A percentile compares a stretch with the other conserved stretches of the same genome.
Conservation (phyloP, 805 yeast species). For the Yarrowia sp. region DNA sequence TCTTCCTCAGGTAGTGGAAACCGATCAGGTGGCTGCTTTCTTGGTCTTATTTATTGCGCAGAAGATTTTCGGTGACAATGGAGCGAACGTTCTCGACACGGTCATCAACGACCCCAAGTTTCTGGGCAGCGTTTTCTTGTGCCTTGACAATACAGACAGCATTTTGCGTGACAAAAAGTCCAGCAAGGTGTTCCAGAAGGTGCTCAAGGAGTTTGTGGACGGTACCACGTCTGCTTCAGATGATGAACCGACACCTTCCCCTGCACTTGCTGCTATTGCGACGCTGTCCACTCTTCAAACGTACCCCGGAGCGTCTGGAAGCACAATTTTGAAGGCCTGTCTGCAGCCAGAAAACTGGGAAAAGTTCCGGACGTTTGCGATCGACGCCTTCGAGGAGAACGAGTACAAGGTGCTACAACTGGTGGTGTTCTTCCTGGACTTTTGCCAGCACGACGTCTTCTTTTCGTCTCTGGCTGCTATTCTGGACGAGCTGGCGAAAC, state of each 20-base stretch:
- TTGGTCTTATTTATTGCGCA: conserved; percentile 15
- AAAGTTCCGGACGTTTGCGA: not conserved
- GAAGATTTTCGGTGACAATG: conserved; percentile 13
- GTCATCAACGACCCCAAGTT: conserved; percentile 9
- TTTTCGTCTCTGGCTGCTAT: not conserved
- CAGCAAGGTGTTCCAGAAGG: conserved; percentile 56
- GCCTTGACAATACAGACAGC: not conserved
- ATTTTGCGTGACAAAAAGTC: not conserved
- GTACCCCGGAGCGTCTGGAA: conserved; percentile 21
- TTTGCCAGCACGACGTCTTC: conserved; percentile 6
- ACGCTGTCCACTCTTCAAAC: conserved; percentile 14
- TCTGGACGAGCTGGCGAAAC: not conserved
- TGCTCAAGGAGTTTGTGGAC: conserved; percentile 63
- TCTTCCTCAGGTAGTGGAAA: not conserved
- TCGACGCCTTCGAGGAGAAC: not conserved
- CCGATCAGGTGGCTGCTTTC: not conserved
- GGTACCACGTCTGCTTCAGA: conserved; percentile 29
- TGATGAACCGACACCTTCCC: not conserved
- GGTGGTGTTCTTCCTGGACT: conserved; percentile 17
- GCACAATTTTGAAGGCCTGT: not conserved
- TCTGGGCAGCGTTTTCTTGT: not conserved
- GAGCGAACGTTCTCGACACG: conserved; percentile 1
- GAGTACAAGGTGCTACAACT: conserved; percentile 6
- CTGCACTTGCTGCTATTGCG: conserved; percentile 9
- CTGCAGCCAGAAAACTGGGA: conserved; percentile 1